Evolutionary conservation across 2,329 filamentous ascomycete genomes (phyloP).

Genomic region (Parastagonospora nodorum): DNA sequence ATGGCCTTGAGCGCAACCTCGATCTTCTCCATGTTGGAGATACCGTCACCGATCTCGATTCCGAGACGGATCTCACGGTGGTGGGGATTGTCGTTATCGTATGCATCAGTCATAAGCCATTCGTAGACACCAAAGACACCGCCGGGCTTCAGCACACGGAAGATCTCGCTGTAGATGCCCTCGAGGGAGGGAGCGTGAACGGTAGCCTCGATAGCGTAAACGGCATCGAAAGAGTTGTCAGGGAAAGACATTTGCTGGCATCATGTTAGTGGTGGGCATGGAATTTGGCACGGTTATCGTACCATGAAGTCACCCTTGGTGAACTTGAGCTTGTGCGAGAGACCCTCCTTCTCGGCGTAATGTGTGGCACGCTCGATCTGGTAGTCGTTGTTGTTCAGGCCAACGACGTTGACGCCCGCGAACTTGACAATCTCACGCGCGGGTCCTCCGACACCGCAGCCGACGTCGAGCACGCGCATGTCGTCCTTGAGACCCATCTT

Average conservation of each 20-base stretch:
- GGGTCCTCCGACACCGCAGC: conserved; percentile 94
- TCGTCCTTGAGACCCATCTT: conserved; percentile 82
- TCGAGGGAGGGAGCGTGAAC: conserved; percentile 90
- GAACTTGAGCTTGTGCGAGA: conserved; percentile 79
- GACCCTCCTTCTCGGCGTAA: conserved; percentile 81
- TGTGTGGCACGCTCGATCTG: conserved; percentile 91
- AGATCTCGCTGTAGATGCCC: conserved; percentile 93
- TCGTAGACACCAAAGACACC: conserved; percentile 97
- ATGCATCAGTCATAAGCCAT: conserved; percentile 97
- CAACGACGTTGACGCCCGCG: conserved; percentile 83
- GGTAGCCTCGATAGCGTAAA: conserved; percentile 97
- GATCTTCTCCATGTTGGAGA: conserved; percentile 94
- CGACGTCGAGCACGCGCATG: conserved; percentile 93
- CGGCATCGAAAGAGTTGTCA: conserved; percentile 88
- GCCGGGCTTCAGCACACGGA: conserved; percentile 92
- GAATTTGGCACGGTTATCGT: conserved; percentile 16
- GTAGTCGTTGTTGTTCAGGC: conserved; percentile 99
- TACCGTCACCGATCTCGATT: conserved; percentile 95
- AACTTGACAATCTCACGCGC: conserved; percentile 97
- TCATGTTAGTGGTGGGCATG: conserved; percentile 8
- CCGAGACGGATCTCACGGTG: conserved; percentile 91
- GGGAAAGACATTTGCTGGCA: conserved; percentile 88
- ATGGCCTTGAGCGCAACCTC: conserved; percentile 82
- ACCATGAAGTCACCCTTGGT: conserved; percentile 98
- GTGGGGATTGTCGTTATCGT: conserved; percentile 84